phyloP scores from a whole-genome alignment of 371 early-diverging fungal species.

The Mortierella sp. region DNA sequence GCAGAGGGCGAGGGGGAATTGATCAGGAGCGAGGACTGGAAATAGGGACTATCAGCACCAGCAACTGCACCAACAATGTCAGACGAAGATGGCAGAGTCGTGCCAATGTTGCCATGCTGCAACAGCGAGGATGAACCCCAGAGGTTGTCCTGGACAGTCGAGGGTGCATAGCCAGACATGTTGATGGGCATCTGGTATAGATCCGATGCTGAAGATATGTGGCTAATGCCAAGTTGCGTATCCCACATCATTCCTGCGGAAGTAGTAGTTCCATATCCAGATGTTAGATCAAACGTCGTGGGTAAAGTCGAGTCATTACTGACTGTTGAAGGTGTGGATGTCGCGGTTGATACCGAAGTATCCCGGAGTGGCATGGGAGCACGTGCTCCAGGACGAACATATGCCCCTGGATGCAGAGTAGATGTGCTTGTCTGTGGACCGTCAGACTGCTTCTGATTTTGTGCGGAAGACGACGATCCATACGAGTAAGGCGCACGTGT shows the following conservation, averaged over 20 bases:
- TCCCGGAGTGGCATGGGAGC: neutral
- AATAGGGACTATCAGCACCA: neutral
- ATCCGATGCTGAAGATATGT: neutral
- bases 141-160: constrained; percentile 1
- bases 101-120: neutral
- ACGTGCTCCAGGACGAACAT: neutral
- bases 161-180: neutral
- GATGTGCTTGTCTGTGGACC: neutral
- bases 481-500: constrained; percentile 39
- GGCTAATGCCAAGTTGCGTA: constrained; percentile 8
- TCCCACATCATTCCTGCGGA: neutral
- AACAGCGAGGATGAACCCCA: constrained; percentile 13
- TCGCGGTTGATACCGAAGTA: neutral
- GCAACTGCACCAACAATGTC: no score
- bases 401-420: neutral
- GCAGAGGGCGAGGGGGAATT: neutral
- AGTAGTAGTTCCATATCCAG: neutral
- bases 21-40: constrained; percentile 1
- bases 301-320: no score
- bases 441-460: constrained; percentile 1
- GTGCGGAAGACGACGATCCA: constrained; percentile 22
- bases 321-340: neutral
- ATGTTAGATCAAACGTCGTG: neutral
- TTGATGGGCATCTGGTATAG: neutral
- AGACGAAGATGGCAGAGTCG: no score